A percentile compares a stretch with the other conserved stretches of the same genome.
These are phyloP conservation scores for Lactarius trivialis DNA, from an alignment of 768 basidiomycete species.

Conservation along the genomic window DNA sequence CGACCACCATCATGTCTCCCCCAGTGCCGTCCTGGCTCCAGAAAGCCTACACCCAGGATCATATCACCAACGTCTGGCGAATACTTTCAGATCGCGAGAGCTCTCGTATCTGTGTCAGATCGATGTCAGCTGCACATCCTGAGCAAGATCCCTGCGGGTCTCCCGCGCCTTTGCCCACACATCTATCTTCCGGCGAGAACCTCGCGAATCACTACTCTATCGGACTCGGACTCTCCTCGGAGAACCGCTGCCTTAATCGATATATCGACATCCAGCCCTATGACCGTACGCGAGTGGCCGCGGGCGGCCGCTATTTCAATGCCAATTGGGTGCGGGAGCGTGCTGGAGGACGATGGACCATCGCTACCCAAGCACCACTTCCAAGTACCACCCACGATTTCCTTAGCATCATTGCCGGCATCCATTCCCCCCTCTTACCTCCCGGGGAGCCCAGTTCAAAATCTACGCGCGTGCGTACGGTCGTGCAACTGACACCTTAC, in stretches of 20 bases:
- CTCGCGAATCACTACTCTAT: slow-evolving; percentile 49
- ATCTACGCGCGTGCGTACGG: slow-evolving; percentile 53
- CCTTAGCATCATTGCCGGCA: slow-evolving; percentile 50
- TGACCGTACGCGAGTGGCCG: slow-evolving; percentile 71
- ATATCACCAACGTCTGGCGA: slow-evolving; percentile 31
- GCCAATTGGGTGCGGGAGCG: slow-evolving; percentile 81
- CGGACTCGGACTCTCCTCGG: slow-evolving; percentile 39
- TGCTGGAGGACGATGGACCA: slow-evolving; percentile 72
- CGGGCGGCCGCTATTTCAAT: slow-evolving; percentile 62
- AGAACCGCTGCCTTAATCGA: slow-evolving; percentile 51
- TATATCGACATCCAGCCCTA: slow-evolving; percentile 73
- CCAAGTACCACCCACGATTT: slow-evolving; percentile 66
- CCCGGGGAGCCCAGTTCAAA: slow-evolving; percentile 18
- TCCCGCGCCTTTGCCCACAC: slow-evolving; percentile 11
- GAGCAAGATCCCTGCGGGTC: slow-evolving; percentile 19
- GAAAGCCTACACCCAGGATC: slow-evolving; percentile 24
- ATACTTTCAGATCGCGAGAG: slow-evolving; percentile 36
- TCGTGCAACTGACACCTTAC: slow-evolving; percentile 76
- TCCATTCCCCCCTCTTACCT: slow-evolving; percentile 39
- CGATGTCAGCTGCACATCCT: slow-evolving; percentile 24
- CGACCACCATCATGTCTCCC: slow-evolving; percentile 8
- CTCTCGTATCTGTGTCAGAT: slow-evolving; percentile 30
- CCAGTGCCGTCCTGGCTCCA: slow-evolving; percentile 27
- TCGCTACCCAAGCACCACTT: slow-evolving; percentile 79
- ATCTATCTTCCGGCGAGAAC: slow-evolving; percentile 25